phyloP scores from a whole-genome alignment of 495 filamentous ascomycete species.

The Hyaloscypha hepaticicola region DNA sequence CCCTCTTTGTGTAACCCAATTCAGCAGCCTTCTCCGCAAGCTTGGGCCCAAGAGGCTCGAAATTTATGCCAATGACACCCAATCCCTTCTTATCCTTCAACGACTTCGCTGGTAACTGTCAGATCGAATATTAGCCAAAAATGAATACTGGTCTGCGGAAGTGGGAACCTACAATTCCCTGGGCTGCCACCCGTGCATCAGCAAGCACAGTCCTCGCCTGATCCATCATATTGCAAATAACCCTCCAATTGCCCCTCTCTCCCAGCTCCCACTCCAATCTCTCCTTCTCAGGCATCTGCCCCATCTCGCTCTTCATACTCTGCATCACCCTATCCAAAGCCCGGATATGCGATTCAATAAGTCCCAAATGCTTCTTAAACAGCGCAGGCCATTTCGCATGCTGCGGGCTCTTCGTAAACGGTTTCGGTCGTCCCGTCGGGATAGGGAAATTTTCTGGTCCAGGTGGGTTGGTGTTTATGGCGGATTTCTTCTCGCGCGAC shows the following conservation, averaged over 20 bases:
- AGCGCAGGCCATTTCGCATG: slow-evolving; percentile 27
- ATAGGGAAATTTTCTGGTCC: not conserved
- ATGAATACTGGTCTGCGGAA: not conserved
- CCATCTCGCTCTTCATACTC: slow-evolving; percentile 18
- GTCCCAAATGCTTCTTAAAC: slow-evolving; percentile 26
- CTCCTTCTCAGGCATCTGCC: slow-evolving; percentile 14
- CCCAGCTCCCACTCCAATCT: slow-evolving; percentile 19
- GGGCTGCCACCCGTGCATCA: slow-evolving; percentile 6
- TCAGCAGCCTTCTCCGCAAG: slow-evolving; percentile 13
- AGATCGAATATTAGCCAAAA: not conserved
- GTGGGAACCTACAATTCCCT: slow-evolving; percentile 23
- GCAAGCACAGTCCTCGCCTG: slow-evolving; percentile 12
- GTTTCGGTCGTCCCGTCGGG: slow-evolving; percentile 1
- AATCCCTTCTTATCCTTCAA: slow-evolving; percentile 23
- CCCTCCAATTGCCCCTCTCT: slow-evolving; percentile 24
- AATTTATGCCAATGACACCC: slow-evolving; percentile 15
- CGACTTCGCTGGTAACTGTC: slow-evolving; percentile 11
- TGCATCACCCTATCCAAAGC: slow-evolving; percentile 21
- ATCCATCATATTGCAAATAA: slow-evolving; percentile 25
- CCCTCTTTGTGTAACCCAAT: slow-evolving; percentile 9
- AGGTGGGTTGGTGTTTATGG: not conserved
- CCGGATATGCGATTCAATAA: slow-evolving; percentile 23
- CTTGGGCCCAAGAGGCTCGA: slow-evolving; percentile 11
- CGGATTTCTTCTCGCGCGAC: not conserved
- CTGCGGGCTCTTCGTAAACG: slow-evolving; percentile 3